Conservation (phyloP, 1,284 basidiomycete genomes). For the Heterobasidion parviporum region DNA sequence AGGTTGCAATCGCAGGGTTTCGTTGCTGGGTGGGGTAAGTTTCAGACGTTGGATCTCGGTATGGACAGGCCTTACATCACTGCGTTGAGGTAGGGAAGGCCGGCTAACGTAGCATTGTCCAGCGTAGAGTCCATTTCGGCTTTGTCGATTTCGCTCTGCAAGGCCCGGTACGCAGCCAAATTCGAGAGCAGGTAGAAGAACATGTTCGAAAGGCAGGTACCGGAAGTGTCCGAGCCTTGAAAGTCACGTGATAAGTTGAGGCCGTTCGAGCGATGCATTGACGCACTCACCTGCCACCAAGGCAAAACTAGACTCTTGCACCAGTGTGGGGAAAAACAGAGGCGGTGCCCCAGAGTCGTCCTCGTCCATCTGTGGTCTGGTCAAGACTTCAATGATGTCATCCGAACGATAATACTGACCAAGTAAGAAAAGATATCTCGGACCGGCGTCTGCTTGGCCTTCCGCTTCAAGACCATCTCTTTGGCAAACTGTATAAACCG, state of each 20-base stretch:
- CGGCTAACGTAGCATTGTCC: slow-evolving; percentile 14
- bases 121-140: slow-evolving; percentile 17
- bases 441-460: not conserved
- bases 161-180: slow-evolving; percentile 19
- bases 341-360: not conserved
- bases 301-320: not conserved
- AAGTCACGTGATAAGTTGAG: not conserved
- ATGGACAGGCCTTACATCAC: not conserved
- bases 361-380: not conserved
- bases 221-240: slow-evolving; percentile 33
- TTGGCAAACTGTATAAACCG: not conserved
- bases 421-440: not conserved
- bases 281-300: not conserved
- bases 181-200: slow-evolving; percentile 28
- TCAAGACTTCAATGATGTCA: not conserved
- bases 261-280: not conserved
- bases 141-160: slow-evolving; percentile 28
- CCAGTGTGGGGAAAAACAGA: not conserved
- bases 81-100: slow-evolving; percentile 26
- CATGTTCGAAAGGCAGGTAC: slow-evolving; percentile 22
- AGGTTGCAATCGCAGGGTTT: slow-evolving; percentile 46
- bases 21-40: slow-evolving; percentile 12
- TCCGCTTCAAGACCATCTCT: not conserved
- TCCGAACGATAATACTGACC: not conserved
- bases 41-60: not conserved